Conservation (phyloP, 257 asterid species). For the Ophiorrhiza pumila region DNA sequence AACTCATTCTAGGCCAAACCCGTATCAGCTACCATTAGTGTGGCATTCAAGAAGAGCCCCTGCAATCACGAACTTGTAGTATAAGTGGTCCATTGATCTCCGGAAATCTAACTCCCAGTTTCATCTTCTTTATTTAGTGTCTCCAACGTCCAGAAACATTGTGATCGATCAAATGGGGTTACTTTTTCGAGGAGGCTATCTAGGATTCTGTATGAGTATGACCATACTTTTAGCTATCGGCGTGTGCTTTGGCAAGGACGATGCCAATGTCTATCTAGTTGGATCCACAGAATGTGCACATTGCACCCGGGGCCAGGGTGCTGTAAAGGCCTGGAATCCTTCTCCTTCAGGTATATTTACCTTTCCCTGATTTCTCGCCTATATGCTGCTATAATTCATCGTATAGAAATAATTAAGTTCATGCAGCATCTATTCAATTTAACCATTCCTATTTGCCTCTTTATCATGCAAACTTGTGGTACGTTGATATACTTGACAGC, state of each 20-base stretch:
- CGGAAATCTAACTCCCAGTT: too few relatives aligned
- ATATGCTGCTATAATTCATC: too few relatives aligned
- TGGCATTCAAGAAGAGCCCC: slow-evolving; percentile 4
- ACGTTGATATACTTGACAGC: background rate
- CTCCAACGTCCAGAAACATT: background rate
- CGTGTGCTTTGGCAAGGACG: slow-evolving; percentile 6
- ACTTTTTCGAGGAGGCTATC: background rate
- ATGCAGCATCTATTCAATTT: background rate
- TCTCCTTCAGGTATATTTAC: slow-evolving; percentile 5
- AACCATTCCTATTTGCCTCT: background rate
- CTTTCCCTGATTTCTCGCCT: background rate
- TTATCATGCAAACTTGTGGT: background rate
- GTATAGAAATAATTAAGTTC: background rate
- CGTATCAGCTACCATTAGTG: background rate
- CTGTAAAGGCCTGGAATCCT: background rate
- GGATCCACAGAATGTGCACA: background rate
- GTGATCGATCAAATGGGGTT: slow-evolving; percentile 1
- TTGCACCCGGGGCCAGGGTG: background rate
- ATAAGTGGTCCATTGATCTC: background rate
- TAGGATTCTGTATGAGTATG: background rate
- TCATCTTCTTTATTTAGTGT: background rate
- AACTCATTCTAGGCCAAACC: background rate
- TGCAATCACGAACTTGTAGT: background rate
- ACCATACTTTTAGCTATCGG: slow-evolving; percentile 8
- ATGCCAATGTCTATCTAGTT: background rate